Evolutionary conservation across 2,329 filamentous ascomycete species (phyloP).

Genomic region (Rhexocercosporidium sp.): DNA sequence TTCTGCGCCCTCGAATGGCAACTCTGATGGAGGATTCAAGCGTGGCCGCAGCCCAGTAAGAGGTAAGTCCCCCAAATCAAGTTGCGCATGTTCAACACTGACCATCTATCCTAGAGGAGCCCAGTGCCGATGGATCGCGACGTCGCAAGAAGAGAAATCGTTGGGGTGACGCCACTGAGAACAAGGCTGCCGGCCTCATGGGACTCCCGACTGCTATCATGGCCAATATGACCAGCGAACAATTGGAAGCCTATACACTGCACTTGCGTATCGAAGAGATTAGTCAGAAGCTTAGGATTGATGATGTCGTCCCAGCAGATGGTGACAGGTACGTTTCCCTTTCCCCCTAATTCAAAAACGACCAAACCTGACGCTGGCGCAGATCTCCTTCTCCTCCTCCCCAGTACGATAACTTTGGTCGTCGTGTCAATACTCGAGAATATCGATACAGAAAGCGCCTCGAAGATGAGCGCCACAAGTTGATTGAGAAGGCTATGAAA

Average conservation of each 20-base stretch:
- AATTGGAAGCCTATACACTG: conserved; percentile 95
- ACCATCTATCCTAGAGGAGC: conserved; percentile 36
- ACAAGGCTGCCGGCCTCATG: conserved; percentile 98
- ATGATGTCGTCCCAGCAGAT: conserved; percentile 97
- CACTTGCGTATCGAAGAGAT: conserved; percentile 99
- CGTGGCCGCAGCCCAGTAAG: conserved; percentile 92
- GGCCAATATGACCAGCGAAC: conserved; percentile 97
- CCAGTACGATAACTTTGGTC: conserved; percentile 99
- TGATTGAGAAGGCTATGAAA: conserved; percentile 99
- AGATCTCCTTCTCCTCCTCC: conserved; percentile 95
- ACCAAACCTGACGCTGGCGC: conserved; percentile 29
- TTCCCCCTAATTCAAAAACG: background rate
- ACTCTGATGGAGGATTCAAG: conserved; percentile 58
- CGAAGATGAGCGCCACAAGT: conserved; percentile 97
- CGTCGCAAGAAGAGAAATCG: conserved; percentile 98
- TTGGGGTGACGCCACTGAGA: conserved; percentile 97
- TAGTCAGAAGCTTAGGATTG: conserved; percentile 97
- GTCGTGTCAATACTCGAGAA: conserved; percentile 98
- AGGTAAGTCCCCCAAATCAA: conserved; percentile 56
- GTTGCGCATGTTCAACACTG: conserved; percentile 15
- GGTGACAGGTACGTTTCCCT: conserved; percentile 78
- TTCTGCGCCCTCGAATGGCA: conserved; percentile 28
- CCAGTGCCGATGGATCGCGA: conserved; percentile 71
- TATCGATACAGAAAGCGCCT: conserved; percentile 97
- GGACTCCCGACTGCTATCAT: conserved; percentile 95